These are phyloP conservation scores for Ambrosiella cleistominuta DNA, from an alignment of 2,329 filamentous ascomycete genomes.

Conservation along the genomic window DNA sequence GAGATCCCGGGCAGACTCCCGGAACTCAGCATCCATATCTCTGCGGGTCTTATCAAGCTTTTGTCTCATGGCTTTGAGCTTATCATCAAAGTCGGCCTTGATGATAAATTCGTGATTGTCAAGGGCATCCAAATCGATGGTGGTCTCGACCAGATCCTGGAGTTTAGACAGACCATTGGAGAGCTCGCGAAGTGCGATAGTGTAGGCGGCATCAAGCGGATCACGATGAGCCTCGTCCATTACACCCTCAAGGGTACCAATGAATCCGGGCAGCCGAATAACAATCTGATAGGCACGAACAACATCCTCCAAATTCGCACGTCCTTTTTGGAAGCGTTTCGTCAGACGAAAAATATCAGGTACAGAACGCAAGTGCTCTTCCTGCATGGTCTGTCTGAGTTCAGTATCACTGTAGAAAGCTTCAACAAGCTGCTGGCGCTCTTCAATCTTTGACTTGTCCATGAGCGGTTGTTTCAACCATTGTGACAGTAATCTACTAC, in stretches of 20 bases:
- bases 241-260: conserved; percentile 73
- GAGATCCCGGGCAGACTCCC: conserved; percentile 59
- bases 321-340: conserved; percentile 84
- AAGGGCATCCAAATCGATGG: conserved; percentile 83
- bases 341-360: conserved; percentile 86
- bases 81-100: conserved; percentile 93
- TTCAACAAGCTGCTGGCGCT: conserved; percentile 83
- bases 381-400: conserved; percentile 86
- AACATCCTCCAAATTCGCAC: conserved; percentile 86
- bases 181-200: conserved; percentile 58
- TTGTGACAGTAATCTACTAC: conserved; percentile 75
- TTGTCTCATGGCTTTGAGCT: conserved; percentile 70
- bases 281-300: conserved; percentile 89
- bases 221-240: conserved; percentile 92
- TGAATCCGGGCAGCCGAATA: conserved; percentile 77
- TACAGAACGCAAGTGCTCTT: conserved; percentile 82
- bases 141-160: conserved; percentile 97
- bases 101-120: conserved; percentile 98
- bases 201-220: conserved; percentile 74
- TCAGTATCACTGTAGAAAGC: conserved; percentile 89
- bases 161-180: conserved; percentile 68
- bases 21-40: conserved; percentile 72
- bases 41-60: conserved; percentile 71
- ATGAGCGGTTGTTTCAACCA: conserved; percentile 98
- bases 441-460: conserved; percentile 75